phyloP scores from a whole-genome alignment of 2,329 filamentous ascomycete species.

The Raffaelea albimanens region DNA sequence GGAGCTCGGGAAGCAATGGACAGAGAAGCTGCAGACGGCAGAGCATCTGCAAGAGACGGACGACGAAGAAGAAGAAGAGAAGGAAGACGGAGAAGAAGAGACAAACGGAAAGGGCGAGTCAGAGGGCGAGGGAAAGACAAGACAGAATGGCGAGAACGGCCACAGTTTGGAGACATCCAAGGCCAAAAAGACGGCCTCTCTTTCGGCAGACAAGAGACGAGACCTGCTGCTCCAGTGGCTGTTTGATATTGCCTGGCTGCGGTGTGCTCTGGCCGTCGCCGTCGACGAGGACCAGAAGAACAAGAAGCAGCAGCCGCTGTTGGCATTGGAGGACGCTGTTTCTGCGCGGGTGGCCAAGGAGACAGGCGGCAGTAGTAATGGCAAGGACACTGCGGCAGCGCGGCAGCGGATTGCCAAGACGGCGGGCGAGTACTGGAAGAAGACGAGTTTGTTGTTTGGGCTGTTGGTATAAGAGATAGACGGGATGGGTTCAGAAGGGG shows the following conservation, averaged over 20 bases:
- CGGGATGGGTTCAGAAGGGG: too few species aligned
- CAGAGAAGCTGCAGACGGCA: constrained; percentile 12
- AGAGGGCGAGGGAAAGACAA: constrained; percentile 10
- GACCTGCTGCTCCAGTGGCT: constrained; percentile 51
- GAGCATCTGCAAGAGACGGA: constrained; percentile 12
- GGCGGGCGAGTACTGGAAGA: constrained; percentile 72
- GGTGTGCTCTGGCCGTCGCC: constrained; percentile 27
- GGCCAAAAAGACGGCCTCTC: too few species aligned
- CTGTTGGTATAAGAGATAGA: constrained; percentile 41
- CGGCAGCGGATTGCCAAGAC: constrained; percentile 49
- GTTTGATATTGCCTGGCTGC: constrained; percentile 48
- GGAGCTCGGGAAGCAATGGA: constrained; percentile 28
- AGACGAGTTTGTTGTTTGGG: constrained; percentile 73
- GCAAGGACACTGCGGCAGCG: constrained; percentile 25
- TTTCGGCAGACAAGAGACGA: constrained; percentile 18
- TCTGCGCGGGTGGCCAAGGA: constrained; percentile 33
- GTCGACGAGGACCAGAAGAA: too few species aligned
- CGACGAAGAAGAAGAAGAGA: constrained; percentile 8
- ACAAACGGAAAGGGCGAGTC: constrained; percentile 2
- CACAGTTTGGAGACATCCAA: not conserved
- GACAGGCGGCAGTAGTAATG: not conserved
- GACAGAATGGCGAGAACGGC: constrained; percentile 9
- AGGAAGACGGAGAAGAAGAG: constrained; percentile 40
- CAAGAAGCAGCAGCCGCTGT: too few species aligned
- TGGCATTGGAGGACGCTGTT: constrained; percentile 33